Base-by-base conservation (phyloP, 1,284 basidiomycete species). In the Pseudozyma hubeiensis region DNA sequence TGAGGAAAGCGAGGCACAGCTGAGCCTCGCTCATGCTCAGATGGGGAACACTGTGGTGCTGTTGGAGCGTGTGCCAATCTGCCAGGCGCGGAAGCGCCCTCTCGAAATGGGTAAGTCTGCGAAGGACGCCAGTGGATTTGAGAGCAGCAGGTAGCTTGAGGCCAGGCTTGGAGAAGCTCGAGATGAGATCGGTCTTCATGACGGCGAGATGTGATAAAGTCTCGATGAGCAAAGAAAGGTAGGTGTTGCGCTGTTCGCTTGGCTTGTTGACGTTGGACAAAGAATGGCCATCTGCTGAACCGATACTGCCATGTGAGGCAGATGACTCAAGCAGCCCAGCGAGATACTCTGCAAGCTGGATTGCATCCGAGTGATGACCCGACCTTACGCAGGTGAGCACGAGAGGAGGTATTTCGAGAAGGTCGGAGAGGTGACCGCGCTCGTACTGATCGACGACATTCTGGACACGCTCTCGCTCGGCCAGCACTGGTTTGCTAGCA, bases 341-440 rank as follows among this genome's bases (percentile, higher is more conserved):
- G 0, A 91, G 89, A 80, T 94, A 92, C 7, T 88, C 86, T 2
- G 90, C 87, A 10, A 96, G 88, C 51, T 93, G 91, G 63, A 97
- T 88, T 0, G 93, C 94, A 83, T 97, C 95, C 53, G 90, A 88
- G 85, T 94, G 96, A 85, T 93, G 91, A 7, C 93, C 93, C 79
- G 93, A 94, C 29, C 93, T 89, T 13, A 96, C 91, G 78, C 93
- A 97, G 0, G 93, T 93, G 80, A 95, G 92, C 77, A 96, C 92
- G 30, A 97, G 88, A 51, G 91, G 87, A 6, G 94, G 94, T 51
- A 96, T 89, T 77, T 96, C 93, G 64, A 97, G 89, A 34, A 97
- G 86, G 82, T 97, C 94, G 73, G 92, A 89, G 58, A 97, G 89
- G 84, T 93, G 93, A 82, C 94, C 93, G 82, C 93, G 91, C 78